Conservation (phyloP, 192 early-diverging fungal genomes). For the Gonapodya sp. region DNA sequence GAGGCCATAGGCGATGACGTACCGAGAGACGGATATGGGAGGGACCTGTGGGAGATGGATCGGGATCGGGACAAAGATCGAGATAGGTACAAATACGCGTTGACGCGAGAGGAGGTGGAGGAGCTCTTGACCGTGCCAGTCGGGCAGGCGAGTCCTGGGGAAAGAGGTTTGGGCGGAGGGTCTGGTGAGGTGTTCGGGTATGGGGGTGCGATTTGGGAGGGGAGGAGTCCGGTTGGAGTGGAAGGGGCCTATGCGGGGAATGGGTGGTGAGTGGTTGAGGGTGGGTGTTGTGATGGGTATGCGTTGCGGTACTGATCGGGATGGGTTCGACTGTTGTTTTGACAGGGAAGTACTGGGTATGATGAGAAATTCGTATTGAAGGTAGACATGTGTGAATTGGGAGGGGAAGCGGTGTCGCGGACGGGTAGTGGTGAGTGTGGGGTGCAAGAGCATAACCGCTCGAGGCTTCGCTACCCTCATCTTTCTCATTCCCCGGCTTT, state of each 20-base stretch:
- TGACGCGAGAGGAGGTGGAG: neutral
- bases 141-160: neutral
- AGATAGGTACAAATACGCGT: neutral
- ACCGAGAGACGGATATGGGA: neutral
- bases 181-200: neutral
- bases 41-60: neutral
- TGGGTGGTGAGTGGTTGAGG: neutral
- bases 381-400: too few relatives aligned
- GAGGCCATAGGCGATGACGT: neutral
- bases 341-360: neutral
- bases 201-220: neutral
- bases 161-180: neutral
- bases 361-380: neutral
- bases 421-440: too few relatives aligned
- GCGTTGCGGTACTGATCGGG: too few relatives aligned
- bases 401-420: too few relatives aligned
- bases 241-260: neutral
- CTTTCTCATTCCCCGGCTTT: too few relatives aligned
- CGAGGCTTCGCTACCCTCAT: too few relatives aligned
- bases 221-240: neutral
- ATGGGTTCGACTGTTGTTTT: too few relatives aligned
- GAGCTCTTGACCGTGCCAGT: neutral
- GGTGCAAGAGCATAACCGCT: too few relatives aligned
- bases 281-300: too few relatives aligned
- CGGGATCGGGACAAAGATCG: neutral